Evolutionary conservation across 1,284 basidiomycete genomes (phyloP), one percentile per base, ranked within the genome.

Genomic region (Dichomitus squalens): DNA sequence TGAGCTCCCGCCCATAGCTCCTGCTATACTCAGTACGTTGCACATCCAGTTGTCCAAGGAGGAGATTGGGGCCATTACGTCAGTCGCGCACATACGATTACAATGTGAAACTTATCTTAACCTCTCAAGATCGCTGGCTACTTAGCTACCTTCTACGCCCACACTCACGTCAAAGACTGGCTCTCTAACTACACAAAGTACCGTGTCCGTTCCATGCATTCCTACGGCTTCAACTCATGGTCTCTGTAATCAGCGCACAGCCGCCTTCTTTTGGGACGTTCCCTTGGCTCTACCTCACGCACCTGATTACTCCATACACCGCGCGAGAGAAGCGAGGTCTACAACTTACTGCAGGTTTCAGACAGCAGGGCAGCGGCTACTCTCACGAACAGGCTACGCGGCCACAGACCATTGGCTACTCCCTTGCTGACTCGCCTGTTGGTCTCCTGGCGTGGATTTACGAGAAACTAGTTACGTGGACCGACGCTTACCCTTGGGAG

Each of bases 321-420:
- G n/a, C 2, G 25, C 6, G n/a, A 14, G 53, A 55, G 47, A 49
- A 35, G 29, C 31, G 33, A 29, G 29, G 46, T 2, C n/a, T 35
- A 21, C 33, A 20, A 8, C 7, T 20, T 31, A 35, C 41, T 8
- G 31, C 29, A 4, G 18, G 23, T 2, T 52, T 52, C 34, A 3
- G 18, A 21, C 9, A 9, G 8, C 61, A 62, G 27, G 77, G 78
- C 7, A 53, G 38, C 3, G 84, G 80, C 8, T 86, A 85, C 63
- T 55, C 62, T 12, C 33, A 36, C 2, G 61, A 76, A 50, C 85
- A 86, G 44, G 55, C 71, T 1, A 84, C 81, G 0, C 76, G 77
- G 54, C 85, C 85, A 0, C 83, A 85, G 66, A 87, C 84, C 0
- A 64, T 87, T 4, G 84, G 82, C 0, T 86, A 86, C 61, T 66